Conservation (phyloP, 208 protist genomes). For the Acanthamoeba rhysodes region DNA sequence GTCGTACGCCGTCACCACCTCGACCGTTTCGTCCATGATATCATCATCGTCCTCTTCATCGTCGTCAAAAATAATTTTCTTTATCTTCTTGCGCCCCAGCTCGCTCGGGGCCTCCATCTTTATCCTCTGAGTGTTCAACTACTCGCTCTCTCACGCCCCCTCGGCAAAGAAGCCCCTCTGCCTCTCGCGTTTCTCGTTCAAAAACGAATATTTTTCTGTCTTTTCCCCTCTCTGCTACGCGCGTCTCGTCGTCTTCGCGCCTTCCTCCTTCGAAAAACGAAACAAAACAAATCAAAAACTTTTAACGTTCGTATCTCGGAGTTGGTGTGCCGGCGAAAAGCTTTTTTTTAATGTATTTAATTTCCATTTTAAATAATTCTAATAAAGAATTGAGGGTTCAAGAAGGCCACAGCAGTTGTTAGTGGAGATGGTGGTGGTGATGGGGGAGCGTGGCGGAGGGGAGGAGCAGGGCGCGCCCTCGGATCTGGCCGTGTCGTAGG, state of each 20-base stretch:
- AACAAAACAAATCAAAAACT: too few relatives aligned
- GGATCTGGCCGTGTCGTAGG: not conserved
- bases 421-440: not conserved
- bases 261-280: too few relatives aligned
- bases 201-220: not conserved
- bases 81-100: constrained; percentile 50
- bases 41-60: constrained; percentile 38
- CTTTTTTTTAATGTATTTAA: too few relatives aligned
- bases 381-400: too few relatives aligned
- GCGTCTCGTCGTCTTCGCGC: not conserved
- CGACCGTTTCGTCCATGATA: constrained; percentile 38
- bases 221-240: not conserved
- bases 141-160: not conserved
- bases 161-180: not conserved
- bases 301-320: too few relatives aligned
- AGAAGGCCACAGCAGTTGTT: too few relatives aligned
- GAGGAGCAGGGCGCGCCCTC: constrained; percentile 12
- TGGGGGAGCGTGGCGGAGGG: not conserved
- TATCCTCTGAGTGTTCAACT: not conserved
- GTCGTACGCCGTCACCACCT: constrained; percentile 27
- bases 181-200: not conserved
- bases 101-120: constrained; percentile 31
- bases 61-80: constrained; percentile 59
- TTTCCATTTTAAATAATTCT: too few relatives aligned
- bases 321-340: too few relatives aligned